These are phyloP conservation scores for Amorphotheca resinae DNA, from an alignment of 495 filamentous ascomycete genomes.

Conservation along the genomic window DNA sequence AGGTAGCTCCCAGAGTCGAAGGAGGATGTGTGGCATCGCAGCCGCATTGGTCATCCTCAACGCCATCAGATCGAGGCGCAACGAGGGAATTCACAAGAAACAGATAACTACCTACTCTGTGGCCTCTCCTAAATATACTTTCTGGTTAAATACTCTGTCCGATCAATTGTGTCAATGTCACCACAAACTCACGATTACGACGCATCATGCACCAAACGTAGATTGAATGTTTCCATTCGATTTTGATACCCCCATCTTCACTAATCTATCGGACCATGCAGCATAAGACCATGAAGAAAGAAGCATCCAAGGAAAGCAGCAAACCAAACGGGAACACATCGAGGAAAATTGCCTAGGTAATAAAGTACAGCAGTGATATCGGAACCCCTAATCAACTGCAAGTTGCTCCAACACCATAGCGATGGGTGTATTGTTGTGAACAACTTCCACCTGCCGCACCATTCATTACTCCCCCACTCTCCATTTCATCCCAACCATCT, in stretches of 20 bases:
- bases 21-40: too few species aligned
- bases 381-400: slow-evolving; percentile 22
- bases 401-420: slow-evolving; percentile 34
- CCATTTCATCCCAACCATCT: slow-evolving; percentile 13
- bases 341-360: slow-evolving; percentile 42
- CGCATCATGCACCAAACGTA: too few species aligned
- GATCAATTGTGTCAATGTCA: too few species aligned
- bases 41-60: too few species aligned
- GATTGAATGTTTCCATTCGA: slow-evolving; percentile 21
- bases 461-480: slow-evolving; percentile 22
- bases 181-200: too few species aligned
- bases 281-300: slow-evolving; percentile 13
- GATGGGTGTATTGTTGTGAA: slow-evolving; percentile 28
- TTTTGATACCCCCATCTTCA: slow-evolving; percentile 16
- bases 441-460: slow-evolving; percentile 21
- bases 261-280: slow-evolving; percentile 22
- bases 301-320: slow-evolving; percentile 15
- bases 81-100: too few species aligned
- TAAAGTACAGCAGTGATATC: slow-evolving; percentile 47
- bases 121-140: too few species aligned
- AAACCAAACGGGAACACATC: slow-evolving; percentile 36
- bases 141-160: too few species aligned
- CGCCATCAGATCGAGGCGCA: too few species aligned
- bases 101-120: too few species aligned
- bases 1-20: too few species aligned